phyloP scores from a whole-genome alignment of 768 basidiomycete species.

The Leucosporidium creatinivorum region DNA sequence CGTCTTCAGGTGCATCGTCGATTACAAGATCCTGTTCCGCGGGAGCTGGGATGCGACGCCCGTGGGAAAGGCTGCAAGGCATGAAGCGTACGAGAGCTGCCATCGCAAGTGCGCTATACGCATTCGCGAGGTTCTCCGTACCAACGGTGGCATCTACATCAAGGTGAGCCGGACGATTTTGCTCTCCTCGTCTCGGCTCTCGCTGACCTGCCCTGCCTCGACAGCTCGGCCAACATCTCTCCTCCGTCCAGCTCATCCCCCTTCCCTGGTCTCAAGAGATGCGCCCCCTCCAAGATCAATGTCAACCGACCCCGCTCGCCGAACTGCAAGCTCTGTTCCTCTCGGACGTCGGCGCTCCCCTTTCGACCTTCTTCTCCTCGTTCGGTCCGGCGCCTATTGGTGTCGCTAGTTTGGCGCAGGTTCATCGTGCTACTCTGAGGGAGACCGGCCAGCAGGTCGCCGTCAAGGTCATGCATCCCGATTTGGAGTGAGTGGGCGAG shows the following conservation, averaged over 20 bases:
- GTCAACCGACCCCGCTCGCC: conserved; percentile 76
- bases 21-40: conserved; percentile 39
- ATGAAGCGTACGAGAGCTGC: conserved; percentile 46
- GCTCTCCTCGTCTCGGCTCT: background rate
- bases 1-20: conserved; percentile 40
- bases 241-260: conserved; percentile 55
- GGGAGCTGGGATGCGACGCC: conserved; percentile 36
- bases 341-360: conserved; percentile 64
- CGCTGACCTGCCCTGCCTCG: background rate
- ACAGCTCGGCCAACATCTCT: conserved; percentile 70
- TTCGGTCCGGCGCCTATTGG: conserved; percentile 86
- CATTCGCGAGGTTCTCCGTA: conserved; percentile 72
- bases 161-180: conserved; percentile 47
- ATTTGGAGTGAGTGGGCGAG: conserved; percentile 66
- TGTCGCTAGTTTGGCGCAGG: conserved; percentile 92
- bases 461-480: conserved; percentile 82
- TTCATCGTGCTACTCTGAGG: conserved; percentile 72
- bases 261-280: conserved; percentile 57
- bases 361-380: conserved; percentile 70
- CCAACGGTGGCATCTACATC: conserved; percentile 76
- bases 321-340: conserved; percentile 68
- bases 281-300: conserved; percentile 71
- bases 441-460: conserved; percentile 70
- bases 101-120: conserved; percentile 74
- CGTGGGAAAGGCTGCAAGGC: conserved; percentile 49